Evolutionary conservation across 495 filamentous ascomycete genomes (phyloP).

Genomic region (Lindgomyces ingoldianus): DNA sequence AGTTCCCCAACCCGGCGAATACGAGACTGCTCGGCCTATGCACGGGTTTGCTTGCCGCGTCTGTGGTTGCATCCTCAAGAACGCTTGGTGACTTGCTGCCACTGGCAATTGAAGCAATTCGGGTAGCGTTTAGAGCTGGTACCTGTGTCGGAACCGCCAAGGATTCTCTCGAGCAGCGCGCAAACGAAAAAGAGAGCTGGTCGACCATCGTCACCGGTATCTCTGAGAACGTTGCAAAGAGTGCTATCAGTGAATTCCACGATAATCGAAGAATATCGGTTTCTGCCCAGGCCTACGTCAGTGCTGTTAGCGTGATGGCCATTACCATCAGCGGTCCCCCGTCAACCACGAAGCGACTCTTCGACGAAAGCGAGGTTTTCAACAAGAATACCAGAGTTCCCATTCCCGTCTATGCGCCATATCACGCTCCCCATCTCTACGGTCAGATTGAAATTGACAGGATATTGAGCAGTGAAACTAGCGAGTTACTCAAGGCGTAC

Average conservation of each 20-base stretch:
- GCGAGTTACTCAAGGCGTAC: slow-evolving; percentile 46
- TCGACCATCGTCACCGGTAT: slow-evolving; percentile 55
- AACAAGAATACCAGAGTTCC: slow-evolving; percentile 58
- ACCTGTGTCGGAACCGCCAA: slow-evolving; percentile 57
- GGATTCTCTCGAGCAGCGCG: slow-evolving; percentile 52
- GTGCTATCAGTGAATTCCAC: slow-evolving; percentile 56
- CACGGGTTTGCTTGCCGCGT: slow-evolving; percentile 70
- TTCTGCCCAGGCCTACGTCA: slow-evolving; percentile 69
- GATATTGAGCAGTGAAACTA: slow-evolving; percentile 53
- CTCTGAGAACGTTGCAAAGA: slow-evolving; percentile 49
- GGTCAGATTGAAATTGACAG: slow-evolving; percentile 59
- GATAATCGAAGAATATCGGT: slow-evolving; percentile 58
- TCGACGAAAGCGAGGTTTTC: slow-evolving; percentile 54
- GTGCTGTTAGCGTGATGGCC: slow-evolving; percentile 67
- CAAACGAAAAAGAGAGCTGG: slow-evolving; percentile 57
- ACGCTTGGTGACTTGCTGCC: slow-evolving; percentile 69
- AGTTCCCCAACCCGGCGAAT: slow-evolving; percentile 46
- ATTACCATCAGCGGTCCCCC: slow-evolving; percentile 82
- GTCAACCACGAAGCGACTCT: slow-evolving; percentile 58
- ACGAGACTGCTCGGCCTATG: slow-evolving; percentile 65
- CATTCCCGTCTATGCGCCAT: slow-evolving; percentile 77
- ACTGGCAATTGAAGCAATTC: slow-evolving; percentile 67
- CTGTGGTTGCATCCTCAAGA: slow-evolving; percentile 67
- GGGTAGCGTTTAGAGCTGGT: slow-evolving; percentile 73
- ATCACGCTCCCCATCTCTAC: slow-evolving; percentile 77